Evolutionary conservation across 495 filamentous ascomycete species (phyloP).

Genomic region (Evernia prunastri): DNA sequence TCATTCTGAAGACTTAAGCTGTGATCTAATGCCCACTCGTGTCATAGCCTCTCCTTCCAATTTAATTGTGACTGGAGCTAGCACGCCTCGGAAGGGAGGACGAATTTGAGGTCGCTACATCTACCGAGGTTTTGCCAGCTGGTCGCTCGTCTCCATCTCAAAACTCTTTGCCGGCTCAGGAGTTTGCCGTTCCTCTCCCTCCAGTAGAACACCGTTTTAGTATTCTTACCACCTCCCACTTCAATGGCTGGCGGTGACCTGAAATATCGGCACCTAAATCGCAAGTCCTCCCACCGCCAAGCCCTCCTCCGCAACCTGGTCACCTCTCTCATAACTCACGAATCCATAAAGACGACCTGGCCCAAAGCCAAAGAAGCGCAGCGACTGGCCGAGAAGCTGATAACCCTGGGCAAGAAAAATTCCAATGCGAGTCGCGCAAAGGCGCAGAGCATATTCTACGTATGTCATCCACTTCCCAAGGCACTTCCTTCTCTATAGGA

Average conservation of each 20-base stretch:
- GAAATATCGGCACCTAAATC: constrained; percentile 82
- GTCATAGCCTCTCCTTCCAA: neutral
- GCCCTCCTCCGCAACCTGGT: constrained; percentile 94
- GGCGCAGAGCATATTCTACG: constrained; percentile 72
- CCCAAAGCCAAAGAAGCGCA: constrained; percentile 96
- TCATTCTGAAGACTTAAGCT: neutral
- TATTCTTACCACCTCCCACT: neutral
- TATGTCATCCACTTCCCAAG: constrained; percentile 42
- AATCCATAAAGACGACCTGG: constrained; percentile 91
- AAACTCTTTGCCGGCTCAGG: neutral
- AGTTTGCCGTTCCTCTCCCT: neutral
- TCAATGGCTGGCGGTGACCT: constrained; percentile 76
- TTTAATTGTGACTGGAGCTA: too few relatives aligned
- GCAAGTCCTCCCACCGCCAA: constrained; percentile 77
- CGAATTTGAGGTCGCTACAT: neutral
- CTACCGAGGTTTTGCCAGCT: neutral
- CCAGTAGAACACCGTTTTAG: neutral
- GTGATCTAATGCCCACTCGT: neutral
- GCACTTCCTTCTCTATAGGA: neutral
- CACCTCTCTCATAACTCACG: constrained; percentile 87
- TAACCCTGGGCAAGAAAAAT: constrained; percentile 87
- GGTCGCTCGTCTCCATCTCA: too few relatives aligned
- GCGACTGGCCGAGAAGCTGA: constrained; percentile 82
- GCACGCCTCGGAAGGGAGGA: too few relatives aligned
- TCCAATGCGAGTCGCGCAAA: constrained; percentile 63